Evolutionary conservation across 2,329 filamentous ascomycete genomes (phyloP).

Genomic region (Cryphonectria naterciae): DNA sequence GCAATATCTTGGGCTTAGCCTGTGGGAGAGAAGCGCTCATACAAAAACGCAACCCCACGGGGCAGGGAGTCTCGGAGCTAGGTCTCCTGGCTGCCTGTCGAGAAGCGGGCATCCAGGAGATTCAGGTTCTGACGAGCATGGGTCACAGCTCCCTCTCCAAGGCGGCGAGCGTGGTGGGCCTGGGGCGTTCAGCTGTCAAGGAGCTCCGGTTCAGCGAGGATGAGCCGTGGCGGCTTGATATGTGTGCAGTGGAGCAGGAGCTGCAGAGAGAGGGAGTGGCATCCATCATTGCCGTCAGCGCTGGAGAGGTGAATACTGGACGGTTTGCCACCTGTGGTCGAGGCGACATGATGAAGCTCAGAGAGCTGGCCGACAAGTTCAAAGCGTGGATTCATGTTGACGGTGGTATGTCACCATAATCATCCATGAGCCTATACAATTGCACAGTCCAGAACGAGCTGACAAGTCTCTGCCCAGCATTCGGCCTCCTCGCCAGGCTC

Average conservation of each 20-base stretch:
- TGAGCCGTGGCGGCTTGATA: constrained; percentile 71
- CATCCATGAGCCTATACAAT: background rate
- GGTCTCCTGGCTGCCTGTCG: constrained; percentile 71
- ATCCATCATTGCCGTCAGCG: constrained; percentile 81
- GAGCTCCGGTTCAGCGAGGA: constrained; percentile 56
- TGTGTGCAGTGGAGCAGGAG: constrained; percentile 65
- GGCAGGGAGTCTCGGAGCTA: constrained; percentile 62
- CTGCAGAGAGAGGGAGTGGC: constrained; percentile 59
- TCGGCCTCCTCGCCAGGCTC: constrained; percentile 78
- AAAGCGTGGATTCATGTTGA: constrained; percentile 89
- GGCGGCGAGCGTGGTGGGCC: constrained; percentile 78
- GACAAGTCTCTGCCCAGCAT: constrained; percentile 55
- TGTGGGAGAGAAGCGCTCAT: constrained; percentile 69
- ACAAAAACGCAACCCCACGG: constrained; percentile 31
- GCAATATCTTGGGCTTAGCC: constrained; percentile 78
- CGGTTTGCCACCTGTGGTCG: constrained; percentile 67
- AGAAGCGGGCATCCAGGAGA: constrained; percentile 63
- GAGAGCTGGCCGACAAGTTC: constrained; percentile 72
- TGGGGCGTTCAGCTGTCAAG: constrained; percentile 72
- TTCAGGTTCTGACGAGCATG: constrained; percentile 80
- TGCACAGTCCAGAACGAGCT: background rate
- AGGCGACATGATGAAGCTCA: constrained; percentile 65
- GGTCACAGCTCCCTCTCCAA: constrained; percentile 86
- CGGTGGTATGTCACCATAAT: constrained; percentile 55
- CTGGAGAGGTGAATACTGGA: constrained; percentile 89